These are phyloP conservation scores for Leccinum rimulosum DNA, from an alignment of 768 basidiomycete genomes.

Conservation along the genomic window DNA sequence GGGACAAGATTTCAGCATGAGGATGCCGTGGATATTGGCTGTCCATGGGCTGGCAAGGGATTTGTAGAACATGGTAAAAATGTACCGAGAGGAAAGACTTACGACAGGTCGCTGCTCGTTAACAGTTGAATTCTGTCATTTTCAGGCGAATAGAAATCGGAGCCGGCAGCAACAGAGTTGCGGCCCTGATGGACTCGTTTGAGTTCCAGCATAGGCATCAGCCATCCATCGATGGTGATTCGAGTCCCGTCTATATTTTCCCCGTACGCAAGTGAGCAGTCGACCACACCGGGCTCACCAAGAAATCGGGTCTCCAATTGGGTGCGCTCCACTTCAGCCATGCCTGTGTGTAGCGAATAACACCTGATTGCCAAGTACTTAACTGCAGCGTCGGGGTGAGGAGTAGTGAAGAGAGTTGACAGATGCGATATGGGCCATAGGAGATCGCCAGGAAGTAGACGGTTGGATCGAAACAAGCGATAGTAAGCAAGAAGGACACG, in stretches of 20 bases:
- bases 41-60: slow-evolving; percentile 47
- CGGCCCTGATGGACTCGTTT: slow-evolving; percentile 55
- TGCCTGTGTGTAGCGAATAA: slow-evolving; percentile 71
- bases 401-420: slow-evolving; percentile 41
- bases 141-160: slow-evolving; percentile 47
- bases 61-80: slow-evolving; percentile 13
- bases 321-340: slow-evolving; percentile 74
- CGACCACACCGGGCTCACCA: slow-evolving; percentile 55
- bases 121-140: slow-evolving; percentile 36
- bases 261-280: slow-evolving; percentile 63
- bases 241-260: slow-evolving; percentile 44
- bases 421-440: slow-evolving; percentile 55
- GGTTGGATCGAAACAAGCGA: slow-evolving; percentile 74
- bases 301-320: slow-evolving; percentile 60
- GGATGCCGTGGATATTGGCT: slow-evolving; percentile 62
- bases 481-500: slow-evolving; percentile 75
- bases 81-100: slow-evolving; percentile 11
- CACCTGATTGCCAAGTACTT: slow-evolving; percentile 73
- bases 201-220: slow-evolving; percentile 70
- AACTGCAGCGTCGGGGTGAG: slow-evolving; percentile 62
- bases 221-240: slow-evolving; percentile 70
- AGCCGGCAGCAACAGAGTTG: slow-evolving; percentile 39
- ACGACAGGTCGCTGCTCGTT: slow-evolving; percentile 56
- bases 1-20: slow-evolving; percentile 53
- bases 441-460: slow-evolving; percentile 58